These are phyloP conservation scores for Rubia peregrina DNA, from an alignment of 305 asterid genomes.

Conservation along the genomic window DNA sequence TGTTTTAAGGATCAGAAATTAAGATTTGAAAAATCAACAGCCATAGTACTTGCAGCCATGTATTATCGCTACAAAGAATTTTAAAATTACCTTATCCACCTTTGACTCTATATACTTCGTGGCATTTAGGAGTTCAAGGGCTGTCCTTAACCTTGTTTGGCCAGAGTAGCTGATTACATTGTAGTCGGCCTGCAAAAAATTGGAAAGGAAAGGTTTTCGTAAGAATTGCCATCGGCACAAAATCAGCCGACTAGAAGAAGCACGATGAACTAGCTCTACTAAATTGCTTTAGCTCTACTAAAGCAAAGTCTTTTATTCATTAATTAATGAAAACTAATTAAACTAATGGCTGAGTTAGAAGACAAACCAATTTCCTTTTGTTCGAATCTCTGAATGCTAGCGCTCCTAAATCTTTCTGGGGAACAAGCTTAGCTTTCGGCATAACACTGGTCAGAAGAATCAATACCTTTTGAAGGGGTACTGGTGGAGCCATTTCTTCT, in stretches of 20 bases:
- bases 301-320: neutral
- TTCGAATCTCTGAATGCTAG: conserved; percentile 67
- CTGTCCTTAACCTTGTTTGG: conserved; percentile 76
- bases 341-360: neutral
- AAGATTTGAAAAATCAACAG: neutral
- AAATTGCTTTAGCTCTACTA: neutral
- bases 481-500: conserved; percentile 80
- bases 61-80: neutral
- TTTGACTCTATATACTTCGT: conserved; percentile 66
- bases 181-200: conserved; percentile 55
- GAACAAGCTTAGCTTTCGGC: conserved; percentile 91
- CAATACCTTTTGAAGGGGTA: conserved; percentile 60
- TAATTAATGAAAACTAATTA: neutral
- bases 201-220: neutral
- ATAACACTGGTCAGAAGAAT: conserved; percentile 53
- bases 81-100: conserved; percentile 54
- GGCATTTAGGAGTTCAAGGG: conserved; percentile 81
- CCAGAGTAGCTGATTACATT: conserved; percentile 84
- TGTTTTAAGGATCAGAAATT: conserved; percentile 4
- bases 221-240: neutral
- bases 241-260: neutral
- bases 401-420: conserved; percentile 75
- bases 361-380: conserved; percentile 56
- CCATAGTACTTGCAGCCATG: neutral
- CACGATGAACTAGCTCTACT: neutral